Evolutionary conservation across 176 grass and related monocot species (phyloP), one percentile per base, ranked within the genome.

Genomic region (Musa schizocarpa): DNA sequence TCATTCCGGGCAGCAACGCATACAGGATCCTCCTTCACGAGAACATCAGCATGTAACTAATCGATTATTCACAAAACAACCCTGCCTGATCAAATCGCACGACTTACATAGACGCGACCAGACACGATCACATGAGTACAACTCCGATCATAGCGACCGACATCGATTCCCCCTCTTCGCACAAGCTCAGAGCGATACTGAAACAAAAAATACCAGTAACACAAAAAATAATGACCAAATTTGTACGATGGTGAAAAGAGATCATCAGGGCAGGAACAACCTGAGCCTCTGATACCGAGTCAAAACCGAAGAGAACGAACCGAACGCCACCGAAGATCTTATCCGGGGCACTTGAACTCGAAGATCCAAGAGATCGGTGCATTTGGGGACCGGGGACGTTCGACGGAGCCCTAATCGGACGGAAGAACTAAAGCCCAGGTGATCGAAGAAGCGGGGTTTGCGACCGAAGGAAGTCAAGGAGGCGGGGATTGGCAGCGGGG

Each of bases 111-210:
- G 79, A 90, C 12, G 65, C 27, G 82, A 55, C 88, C 86, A 54
- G 63, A 87, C 34, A 88, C 90, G 54, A 97, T 72, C 51, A 90
- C 77, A 79, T 97, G 90, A 22, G 90, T 93, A 78, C 94, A 93
- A 20, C 61, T 85, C 25, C 50, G 48, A 69, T 87, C 74, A 13
- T 81, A 77, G n/a, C 61, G 74, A 8, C 80, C 88, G 3, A 75
- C 82, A 87, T 93, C 90, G 73, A 65, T 72, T 51, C 88, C 88
- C 72, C 84, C 86, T 87, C 72, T 83, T 71, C 85, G 84, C 65
- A 86, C 77, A 72, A 97, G 79, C 76, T 93, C 93, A 49, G 71
- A 85, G 20, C 88, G 90, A 43, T 90, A 93, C 94, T 97, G 85
- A 57, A 82, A 66, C 21, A 81, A 21, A 59, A 17, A 22, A 24